These are phyloP conservation scores for Dillenia turbinata DNA, from an alignment of 164 flowering plant genomes.

Conservation along the genomic window DNA sequence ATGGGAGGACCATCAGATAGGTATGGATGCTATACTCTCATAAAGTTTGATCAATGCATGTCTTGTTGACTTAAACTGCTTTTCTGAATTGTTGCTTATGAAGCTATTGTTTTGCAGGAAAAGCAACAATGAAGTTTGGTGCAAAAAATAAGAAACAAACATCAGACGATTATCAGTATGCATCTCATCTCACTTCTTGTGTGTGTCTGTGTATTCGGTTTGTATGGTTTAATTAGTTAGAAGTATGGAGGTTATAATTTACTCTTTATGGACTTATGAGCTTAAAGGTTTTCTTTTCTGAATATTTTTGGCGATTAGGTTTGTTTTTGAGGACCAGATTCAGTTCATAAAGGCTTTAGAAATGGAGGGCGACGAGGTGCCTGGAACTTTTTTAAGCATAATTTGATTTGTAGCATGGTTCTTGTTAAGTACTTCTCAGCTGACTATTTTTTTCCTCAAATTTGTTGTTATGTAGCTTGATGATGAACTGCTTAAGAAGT, in stretches of 20 bases:
- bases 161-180: slow-evolving; percentile 82
- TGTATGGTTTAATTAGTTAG: no score
- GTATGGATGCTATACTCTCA: slow-evolving; percentile 26
- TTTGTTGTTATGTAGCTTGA: slow-evolving; percentile 44
- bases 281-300: background rate
- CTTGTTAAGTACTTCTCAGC: background rate
- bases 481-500: slow-evolving; percentile 32
- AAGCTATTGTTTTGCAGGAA: slow-evolving; percentile 46
- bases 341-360: slow-evolving; percentile 83
- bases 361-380: slow-evolving; percentile 75
- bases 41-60: slow-evolving; percentile 1
- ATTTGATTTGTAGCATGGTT: background rate
- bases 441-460: background rate
- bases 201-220: no score
- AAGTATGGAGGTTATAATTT: no score
- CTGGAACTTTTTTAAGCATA: background rate
- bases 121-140: slow-evolving; percentile 81
- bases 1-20: slow-evolving; percentile 98
- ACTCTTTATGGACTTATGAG: background rate
- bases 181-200: no score
- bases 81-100: slow-evolving; percentile 3
- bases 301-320: slow-evolving; percentile 32
- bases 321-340: slow-evolving; percentile 95
- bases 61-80: background rate
- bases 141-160: slow-evolving; percentile 65